Evolutionary conservation across 208 protist species (phyloP).

Genomic region (Kentomonas sorsogonicus): DNA sequence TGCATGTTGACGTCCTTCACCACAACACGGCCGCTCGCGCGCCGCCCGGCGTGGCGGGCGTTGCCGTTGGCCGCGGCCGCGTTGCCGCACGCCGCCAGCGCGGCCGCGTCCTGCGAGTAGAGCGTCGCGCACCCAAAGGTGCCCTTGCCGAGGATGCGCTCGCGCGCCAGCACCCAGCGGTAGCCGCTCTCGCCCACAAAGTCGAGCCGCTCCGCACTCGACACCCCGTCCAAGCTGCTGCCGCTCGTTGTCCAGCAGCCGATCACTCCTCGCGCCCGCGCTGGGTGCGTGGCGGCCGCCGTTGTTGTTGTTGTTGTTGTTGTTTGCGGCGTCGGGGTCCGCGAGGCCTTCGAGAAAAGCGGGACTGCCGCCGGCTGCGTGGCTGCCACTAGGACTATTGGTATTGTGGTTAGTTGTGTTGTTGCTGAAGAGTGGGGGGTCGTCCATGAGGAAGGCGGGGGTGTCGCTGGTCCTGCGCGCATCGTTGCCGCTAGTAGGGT

Average conservation of each 20-base stretch:
- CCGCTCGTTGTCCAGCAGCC: not conserved
- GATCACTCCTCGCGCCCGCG: not conserved
- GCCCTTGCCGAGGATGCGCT: constrained; percentile 74
- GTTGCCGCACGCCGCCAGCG: not conserved
- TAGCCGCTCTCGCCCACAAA: constrained; percentile 25
- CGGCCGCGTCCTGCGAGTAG: constrained; percentile 20
- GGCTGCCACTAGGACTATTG: not conserved
- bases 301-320: not conserved
- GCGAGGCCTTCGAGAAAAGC: not conserved
- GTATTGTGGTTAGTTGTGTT: not conserved
- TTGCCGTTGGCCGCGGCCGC: not conserved
- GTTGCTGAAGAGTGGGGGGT: not conserved
- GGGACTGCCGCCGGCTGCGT: constrained; percentile 3
- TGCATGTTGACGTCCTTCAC: constrained; percentile 83
- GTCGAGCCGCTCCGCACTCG: constrained; percentile 18
- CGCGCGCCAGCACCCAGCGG: constrained; percentile 29
- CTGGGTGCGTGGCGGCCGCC: not conserved
- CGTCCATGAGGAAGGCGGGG: constrained; percentile 5
- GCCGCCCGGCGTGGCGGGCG: no score
- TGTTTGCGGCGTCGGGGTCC: no score
- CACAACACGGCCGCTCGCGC: constrained; percentile 23
- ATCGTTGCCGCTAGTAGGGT: no score
- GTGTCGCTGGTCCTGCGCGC: not conserved
- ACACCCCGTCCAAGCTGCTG: constrained; percentile 4
- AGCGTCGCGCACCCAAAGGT: constrained; percentile 78